Evolutionary conservation across 768 basidiomycete species (phyloP), one percentile per base, ranked within the genome.

Genomic region (Lentinula sp.): DNA sequence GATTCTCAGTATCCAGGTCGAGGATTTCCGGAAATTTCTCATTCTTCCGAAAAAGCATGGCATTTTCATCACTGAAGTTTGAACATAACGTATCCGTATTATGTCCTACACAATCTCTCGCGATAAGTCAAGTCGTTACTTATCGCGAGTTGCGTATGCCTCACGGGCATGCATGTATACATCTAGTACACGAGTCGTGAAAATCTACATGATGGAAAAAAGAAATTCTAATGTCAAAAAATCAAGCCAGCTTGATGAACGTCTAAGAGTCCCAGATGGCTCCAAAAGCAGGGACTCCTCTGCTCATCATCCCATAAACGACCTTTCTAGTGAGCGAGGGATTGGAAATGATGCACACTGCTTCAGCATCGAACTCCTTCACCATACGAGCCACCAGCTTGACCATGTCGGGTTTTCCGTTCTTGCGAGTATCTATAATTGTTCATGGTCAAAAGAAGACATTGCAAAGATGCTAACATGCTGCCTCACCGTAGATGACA

Each of bases 331-430:
- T 79, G n/a, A 77, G 64, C 61, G 73, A 74, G 33, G 72, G 71
- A 59, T 77, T 79, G 0, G 76, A 79, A 37, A 77, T 77, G 51
- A 79, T 73, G 60, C 72, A 76, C 6, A 77, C 75, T 0, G 75
- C 77, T 64, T 79, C 77, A 0, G 77, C 75, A 6, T 76, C 66
- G 53, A 70, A 71, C 42, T 78, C 73, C 32, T 67, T 60, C 6
- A 77, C 77, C 10, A 79, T 68, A 35, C 72, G 70, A 49, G 73
- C 74, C 1, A 76, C 74, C 15, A 78, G 64, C 41, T 56, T 56
- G 18, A 56, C 41, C 48, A 77, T 76, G 59, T 77, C 74, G 0
- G 78, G 76, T 28, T 74, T 72, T n/a, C 74, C 67, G 37, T 54
- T 41, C n/a, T 54, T 54, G 8, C 55, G 55, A 33, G 77, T 78